Percentiles rank a stretch among this genome's conserved stretches.
Evolutionary conservation across 306 rosid genomes (phyloP).

Genomic region (Dalbergia oliveri): DNA sequence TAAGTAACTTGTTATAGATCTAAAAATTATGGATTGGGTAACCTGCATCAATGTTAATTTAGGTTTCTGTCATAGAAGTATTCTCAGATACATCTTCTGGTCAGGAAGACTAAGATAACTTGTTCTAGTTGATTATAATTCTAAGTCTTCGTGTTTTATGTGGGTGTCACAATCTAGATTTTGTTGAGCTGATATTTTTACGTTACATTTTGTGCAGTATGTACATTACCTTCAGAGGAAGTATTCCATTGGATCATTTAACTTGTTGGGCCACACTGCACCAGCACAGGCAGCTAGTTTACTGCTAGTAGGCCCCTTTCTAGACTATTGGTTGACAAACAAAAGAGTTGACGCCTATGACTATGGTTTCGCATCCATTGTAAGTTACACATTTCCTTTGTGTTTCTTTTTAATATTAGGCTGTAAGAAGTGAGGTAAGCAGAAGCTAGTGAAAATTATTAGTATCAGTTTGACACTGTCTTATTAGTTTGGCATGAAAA

Average conservation of each 20-base stretch:
- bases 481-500: not conserved
- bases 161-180: slow-evolving; percentile 25
- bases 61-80: slow-evolving; percentile 2
- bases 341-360: slow-evolving; percentile 70
- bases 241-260: slow-evolving; percentile 84
- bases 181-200: slow-evolving; percentile 39
- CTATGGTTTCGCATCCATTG: slow-evolving; percentile 63
- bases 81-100: slow-evolving; percentile 11
- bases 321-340: slow-evolving; percentile 78
- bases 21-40: slow-evolving; percentile 25
- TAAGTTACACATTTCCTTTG: slow-evolving; percentile 54
- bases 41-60: slow-evolving; percentile 32
- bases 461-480: slow-evolving; percentile 13
- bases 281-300: slow-evolving; percentile 82
- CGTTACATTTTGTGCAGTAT: slow-evolving; percentile 61
- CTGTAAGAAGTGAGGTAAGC: slow-evolving; percentile 22
- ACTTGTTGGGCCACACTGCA: slow-evolving; percentile 86
- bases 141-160: slow-evolving; percentile 7
- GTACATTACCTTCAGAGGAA: slow-evolving; percentile 87
- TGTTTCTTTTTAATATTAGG: slow-evolving; percentile 3
- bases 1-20: slow-evolving; percentile 33
- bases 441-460: slow-evolving; percentile 8
- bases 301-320: slow-evolving; percentile 72
- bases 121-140: slow-evolving; percentile 19
- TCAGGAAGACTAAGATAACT: slow-evolving; percentile 9